Percentiles rank a stretch among this genome's conserved stretches.
Evolutionary conservation across 345 rosid species (phyloP).

Genomic region (Melaleuca quinquenervia): DNA sequence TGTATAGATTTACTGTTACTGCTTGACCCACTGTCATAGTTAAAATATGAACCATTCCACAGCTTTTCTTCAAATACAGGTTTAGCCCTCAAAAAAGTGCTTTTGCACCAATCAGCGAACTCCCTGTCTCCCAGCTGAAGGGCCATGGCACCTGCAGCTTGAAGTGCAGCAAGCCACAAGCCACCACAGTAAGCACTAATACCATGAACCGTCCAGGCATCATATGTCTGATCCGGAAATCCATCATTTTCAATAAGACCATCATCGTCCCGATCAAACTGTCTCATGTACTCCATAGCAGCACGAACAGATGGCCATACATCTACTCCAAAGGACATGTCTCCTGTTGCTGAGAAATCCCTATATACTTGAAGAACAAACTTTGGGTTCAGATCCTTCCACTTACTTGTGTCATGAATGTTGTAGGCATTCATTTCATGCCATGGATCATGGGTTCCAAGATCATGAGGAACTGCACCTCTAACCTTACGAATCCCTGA

Average conservation of each 20-base stretch:
- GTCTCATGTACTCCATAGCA: conserved; percentile 98
- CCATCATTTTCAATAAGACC: conserved; percentile 91
- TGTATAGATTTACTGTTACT: conserved; percentile 92
- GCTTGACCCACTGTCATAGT: conserved; percentile 91
- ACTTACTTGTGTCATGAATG: conserved; percentile 87
- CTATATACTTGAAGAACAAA: conserved; percentile 96
- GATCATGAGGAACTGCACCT: conserved; percentile 98
- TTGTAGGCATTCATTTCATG: conserved; percentile 98
- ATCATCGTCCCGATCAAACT: conserved; percentile 85
- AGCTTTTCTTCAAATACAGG: conserved; percentile 62
- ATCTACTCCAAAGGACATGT: conserved; percentile 88
- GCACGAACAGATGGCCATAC: conserved; percentile 99
- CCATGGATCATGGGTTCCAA: conserved; percentile 99
- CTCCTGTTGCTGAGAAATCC: conserved; percentile 93
- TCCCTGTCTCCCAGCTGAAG: conserved; percentile 77
- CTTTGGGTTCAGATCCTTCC: conserved; percentile 96
- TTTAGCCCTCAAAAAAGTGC: conserved; percentile 66
- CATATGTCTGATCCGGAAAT: conserved; percentile 97
- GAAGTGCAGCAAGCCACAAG: conserved; percentile 95
- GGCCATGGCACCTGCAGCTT: conserved; percentile 97
- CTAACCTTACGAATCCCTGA: conserved; percentile 88
- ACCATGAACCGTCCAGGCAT: conserved; percentile 96
- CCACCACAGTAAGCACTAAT: conserved; percentile 95
- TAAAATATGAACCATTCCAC: conserved; percentile 94
- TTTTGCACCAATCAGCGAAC: conserved; percentile 78